Conservation (phyloP, 257 asterid species). For the Primulina huaijiensis region DNA sequence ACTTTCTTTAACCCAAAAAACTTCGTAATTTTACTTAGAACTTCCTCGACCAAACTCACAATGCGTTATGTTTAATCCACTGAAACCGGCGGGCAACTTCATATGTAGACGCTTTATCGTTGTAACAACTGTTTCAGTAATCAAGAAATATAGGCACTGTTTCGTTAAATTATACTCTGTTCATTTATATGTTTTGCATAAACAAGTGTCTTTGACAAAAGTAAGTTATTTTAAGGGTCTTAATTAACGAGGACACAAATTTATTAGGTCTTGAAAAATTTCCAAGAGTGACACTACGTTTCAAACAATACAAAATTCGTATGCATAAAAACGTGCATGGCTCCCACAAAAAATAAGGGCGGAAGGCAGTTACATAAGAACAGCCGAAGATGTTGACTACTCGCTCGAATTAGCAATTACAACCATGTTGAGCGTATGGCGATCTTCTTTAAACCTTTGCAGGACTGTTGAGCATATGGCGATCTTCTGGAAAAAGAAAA, state of each 20-base stretch:
- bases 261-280: no score
- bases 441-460: conserved; percentile 87
- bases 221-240: not conserved
- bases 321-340: not conserved
- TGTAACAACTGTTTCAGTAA: no score
- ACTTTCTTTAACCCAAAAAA: no score
- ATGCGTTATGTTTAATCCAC: no score
- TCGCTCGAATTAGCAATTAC: conserved; percentile 85
- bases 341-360: no score
- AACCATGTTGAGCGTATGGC: conserved; percentile 85
- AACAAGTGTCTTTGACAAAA: not conserved
- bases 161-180: not conserved
- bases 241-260: no score
- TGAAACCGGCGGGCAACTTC: no score
- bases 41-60: no score
- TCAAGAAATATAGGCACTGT: not conserved
- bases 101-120: no score
- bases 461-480: no score
- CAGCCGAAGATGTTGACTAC: conserved; percentile 8
- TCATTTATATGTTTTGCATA: not conserved
- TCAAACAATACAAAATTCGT: not conserved
- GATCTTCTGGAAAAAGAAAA: no score
- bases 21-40: no score
- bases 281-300: not conserved
- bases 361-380: not conserved